Evolutionary conservation across 2,329 filamentous ascomycete genomes (phyloP), one percentile per base, ranked within the genome.

Genomic region (Bipolaris bicolor): DNA sequence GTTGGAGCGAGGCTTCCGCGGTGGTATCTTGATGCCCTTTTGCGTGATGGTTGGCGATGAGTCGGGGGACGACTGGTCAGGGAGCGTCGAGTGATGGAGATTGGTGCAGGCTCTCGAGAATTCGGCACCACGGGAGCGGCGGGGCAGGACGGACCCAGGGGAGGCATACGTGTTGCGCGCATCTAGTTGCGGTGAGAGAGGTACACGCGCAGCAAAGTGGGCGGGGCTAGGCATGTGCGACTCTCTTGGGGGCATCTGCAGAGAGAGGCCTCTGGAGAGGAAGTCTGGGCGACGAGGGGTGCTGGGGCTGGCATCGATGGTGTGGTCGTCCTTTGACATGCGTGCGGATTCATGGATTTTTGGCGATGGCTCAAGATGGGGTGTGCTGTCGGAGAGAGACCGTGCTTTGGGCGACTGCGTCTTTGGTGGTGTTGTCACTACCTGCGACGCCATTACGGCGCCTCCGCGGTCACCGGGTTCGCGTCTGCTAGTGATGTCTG

Each of bases 61-160:
- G 74, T 96, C 92, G 3, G 93, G 92, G 5, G 91, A 95, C 0
- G 91, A 90, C 74, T 89, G 86, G 66, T 97, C 91, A 54, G 94
- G 93, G 7, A 98, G 84, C 0, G 91, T 98, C 15, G 94, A 97
- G 77, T 98, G 95, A 78, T 98, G 95, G 20, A 99, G 83, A 73
- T 93, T 96, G 10, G 94, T 97, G 61, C 92, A 95, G 10, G 93
- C 93, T 65, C 94, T 86, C 39, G 94, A 94, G 76, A 97, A 98
- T 78, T 98, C 94, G 59, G 97, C 82, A 41, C 94, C 94, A 54
- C 94, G 87, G 29, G 93, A 97, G 60, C 93, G 88, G 63, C 94
- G 87, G 16, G 94, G 94, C 7, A 98, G 84, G 45, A 96, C 90
- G 52, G 93, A 96, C 24, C 90, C 89, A 2, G 93, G 92, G 1